Conservation (phyloP, 768 basidiomycete species). For the Rubroboletus pulcherrimus region DNA sequence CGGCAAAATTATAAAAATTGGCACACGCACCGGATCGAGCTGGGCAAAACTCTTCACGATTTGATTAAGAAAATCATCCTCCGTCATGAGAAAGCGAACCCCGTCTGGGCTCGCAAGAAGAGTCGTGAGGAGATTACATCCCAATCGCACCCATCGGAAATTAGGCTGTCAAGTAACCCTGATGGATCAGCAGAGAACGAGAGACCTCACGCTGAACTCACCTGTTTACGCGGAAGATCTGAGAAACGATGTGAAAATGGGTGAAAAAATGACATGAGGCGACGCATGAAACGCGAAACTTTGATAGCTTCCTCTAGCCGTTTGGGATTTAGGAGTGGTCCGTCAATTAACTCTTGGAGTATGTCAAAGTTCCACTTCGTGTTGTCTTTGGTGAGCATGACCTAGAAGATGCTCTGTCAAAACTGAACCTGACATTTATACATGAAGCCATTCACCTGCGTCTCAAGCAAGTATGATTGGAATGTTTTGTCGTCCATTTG, state of each 20-base stretch:
- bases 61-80: constrained; percentile 83
- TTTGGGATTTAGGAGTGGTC: constrained; percentile 86
- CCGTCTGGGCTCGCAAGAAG: constrained; percentile 84
- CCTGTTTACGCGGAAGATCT: constrained; percentile 70
- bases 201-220: constrained; percentile 14
- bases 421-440: not conserved
- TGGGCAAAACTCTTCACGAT: constrained; percentile 86
- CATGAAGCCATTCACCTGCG: constrained; percentile 53
- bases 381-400: constrained; percentile 84
- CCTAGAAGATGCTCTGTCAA: constrained; percentile 40
- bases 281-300: constrained; percentile 82
- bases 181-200: constrained; percentile 1
- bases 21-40: constrained; percentile 74
- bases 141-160: constrained; percentile 81
- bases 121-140: constrained; percentile 77
- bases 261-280: constrained; percentile 91
- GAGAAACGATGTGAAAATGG: constrained; percentile 88
- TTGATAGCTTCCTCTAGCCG: constrained; percentile 93
- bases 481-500: constrained; percentile 96
- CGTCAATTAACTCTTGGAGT: constrained; percentile 85
- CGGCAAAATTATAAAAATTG: not conserved
- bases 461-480: constrained; percentile 78
- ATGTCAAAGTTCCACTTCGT: constrained; percentile 91
- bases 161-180: constrained; percentile 49
- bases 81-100: constrained; percentile 68